Percentiles rank a stretch among this genome's conserved stretches.
Evolutionary conservation across 2,329 filamentous ascomycete genomes (phyloP).

Genomic region (Elsinoe perseae): DNA sequence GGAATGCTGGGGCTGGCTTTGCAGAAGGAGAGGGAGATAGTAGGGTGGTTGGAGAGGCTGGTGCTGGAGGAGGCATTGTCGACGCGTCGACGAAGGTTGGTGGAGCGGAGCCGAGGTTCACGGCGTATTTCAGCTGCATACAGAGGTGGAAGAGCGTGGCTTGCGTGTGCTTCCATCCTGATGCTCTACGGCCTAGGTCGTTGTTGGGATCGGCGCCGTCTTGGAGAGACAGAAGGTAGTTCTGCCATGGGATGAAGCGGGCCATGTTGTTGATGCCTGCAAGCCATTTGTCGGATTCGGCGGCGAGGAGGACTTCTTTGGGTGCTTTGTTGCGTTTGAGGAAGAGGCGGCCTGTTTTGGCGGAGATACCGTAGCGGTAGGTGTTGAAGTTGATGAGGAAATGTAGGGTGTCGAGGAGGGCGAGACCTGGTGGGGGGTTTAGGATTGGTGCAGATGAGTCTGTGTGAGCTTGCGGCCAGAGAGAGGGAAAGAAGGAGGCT

Average conservation of each 20-base stretch:
- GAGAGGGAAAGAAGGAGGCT: conserved; percentile 12
- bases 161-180: conserved; percentile 44
- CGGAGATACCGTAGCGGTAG: conserved; percentile 40
- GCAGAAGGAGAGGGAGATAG: background rate
- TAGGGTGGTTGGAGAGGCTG: background rate
- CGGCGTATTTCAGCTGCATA: background rate
- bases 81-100: background rate
- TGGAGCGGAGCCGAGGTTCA: background rate
- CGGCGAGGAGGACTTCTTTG: conserved; percentile 25
- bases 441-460: conserved; percentile 21
- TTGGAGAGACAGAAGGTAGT: conserved; percentile 46
- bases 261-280: conserved; percentile 18
- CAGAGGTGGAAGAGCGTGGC: conserved; percentile 30
- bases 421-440: conserved; percentile 31
- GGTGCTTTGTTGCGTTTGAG: conserved; percentile 23
- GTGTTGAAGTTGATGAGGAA: conserved; percentile 46
- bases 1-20: background rate
- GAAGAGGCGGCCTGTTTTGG: conserved; percentile 42
- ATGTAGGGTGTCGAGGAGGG: conserved; percentile 43
- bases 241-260: conserved; percentile 25
- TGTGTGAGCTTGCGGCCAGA: conserved; percentile 15
- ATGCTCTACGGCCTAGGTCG: conserved; percentile 47
- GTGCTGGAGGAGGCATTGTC: background rate
- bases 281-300: background rate
- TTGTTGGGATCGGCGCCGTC: conserved; percentile 53